Evolutionary conservation across 1,284 basidiomycete genomes (phyloP).

Genomic region (Paramarasmius palmivorus): DNA sequence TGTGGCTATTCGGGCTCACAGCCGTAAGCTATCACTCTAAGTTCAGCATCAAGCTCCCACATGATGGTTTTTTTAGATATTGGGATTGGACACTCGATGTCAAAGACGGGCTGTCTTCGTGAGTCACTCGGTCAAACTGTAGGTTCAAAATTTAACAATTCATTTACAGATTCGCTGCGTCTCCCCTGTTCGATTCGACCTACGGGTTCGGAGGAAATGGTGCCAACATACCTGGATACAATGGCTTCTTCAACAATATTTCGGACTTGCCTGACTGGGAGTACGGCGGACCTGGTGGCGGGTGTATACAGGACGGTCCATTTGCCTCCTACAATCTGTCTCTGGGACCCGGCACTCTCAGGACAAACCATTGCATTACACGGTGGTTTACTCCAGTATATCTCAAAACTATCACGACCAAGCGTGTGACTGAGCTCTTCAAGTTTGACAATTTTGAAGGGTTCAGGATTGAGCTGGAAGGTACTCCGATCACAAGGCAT

Average conservation of each 20-base stretch:
- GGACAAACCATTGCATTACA: constrained; percentile 32
- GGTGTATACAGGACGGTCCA: constrained; percentile 33
- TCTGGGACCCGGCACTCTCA: constrained; percentile 32
- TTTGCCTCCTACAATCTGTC: constrained; percentile 31
- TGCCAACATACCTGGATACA: constrained; percentile 20
- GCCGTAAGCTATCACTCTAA: constrained; percentile 29
- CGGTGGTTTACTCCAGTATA: constrained; percentile 28
- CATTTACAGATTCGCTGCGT: constrained; percentile 21
- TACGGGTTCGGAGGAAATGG: constrained; percentile 37
- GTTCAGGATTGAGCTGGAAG: constrained; percentile 36
- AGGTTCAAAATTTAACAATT: not conserved
- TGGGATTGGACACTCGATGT: constrained; percentile 42
- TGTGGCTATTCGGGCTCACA: constrained; percentile 35
- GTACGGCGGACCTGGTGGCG: constrained; percentile 21
- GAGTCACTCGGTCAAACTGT: not conserved
- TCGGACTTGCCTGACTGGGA: constrained; percentile 2
- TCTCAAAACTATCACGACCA: constrained; percentile 21
- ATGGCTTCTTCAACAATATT: constrained; percentile 23
- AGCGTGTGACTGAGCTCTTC: constrained; percentile 23
- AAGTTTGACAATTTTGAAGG: constrained; percentile 28
- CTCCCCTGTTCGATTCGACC: constrained; percentile 33
- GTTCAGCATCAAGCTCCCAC: not conserved
- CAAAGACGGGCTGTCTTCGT: constrained; percentile 21
- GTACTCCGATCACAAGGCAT: constrained; percentile 8
- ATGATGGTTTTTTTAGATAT: constrained; percentile 27